Base-by-base conservation (phyloP, 2,329 filamentous ascomycete species). In the Madurella mycetomatis region DNA sequence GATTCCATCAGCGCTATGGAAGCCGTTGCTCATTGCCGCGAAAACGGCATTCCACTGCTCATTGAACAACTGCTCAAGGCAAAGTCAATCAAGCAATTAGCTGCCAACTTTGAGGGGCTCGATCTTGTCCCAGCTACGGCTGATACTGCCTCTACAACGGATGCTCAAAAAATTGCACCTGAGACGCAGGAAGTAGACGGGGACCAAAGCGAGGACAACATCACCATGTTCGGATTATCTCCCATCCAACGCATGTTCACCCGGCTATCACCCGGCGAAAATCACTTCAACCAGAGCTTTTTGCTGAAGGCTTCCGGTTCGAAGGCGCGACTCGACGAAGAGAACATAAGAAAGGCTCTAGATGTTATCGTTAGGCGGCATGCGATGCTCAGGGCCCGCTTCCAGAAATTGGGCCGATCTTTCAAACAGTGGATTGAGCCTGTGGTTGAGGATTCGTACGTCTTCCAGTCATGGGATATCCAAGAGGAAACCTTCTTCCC, bases 241-340 rank as follows among this genome's bases (percentile, higher is more conserved):
- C 76, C 76, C 0, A 70, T 76, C n/a, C 76, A 77, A 55, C 62
- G 66, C 15, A 63, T 76, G 43, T 76, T 55, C 40, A 54, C 47
- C 18, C 43, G 73, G 53, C 72, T 77, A 49, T 55, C 67, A 47
- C 41, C 73, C 55, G 53, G 45, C 18, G 43, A 71, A n/a, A 70
- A 72, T 16, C 54, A 55, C 42, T 74, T 73, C 63, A 76, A 76
- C 49, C 75, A 77, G 51, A 75, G 70, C 4, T 73, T 73, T 41
- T 65, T 72, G 0, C 56, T 77, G 4, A 64, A 63, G 0, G 47
- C 73, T 11, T 49, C 51, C 1, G 64, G 64, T 4, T 60, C 59
- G 18, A 54, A 57, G 2, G 13, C 70, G 1, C 39, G 60, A 0
- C 5, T 18, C 4, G 19, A 41, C 0, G 52, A 30, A 34, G 31